Percentiles rank a stretch among this genome's conserved stretches.
These are phyloP conservation scores for Fusarium sp. DNA, from an alignment of 2,329 filamentous ascomycete genomes.

Conservation along the genomic window DNA sequence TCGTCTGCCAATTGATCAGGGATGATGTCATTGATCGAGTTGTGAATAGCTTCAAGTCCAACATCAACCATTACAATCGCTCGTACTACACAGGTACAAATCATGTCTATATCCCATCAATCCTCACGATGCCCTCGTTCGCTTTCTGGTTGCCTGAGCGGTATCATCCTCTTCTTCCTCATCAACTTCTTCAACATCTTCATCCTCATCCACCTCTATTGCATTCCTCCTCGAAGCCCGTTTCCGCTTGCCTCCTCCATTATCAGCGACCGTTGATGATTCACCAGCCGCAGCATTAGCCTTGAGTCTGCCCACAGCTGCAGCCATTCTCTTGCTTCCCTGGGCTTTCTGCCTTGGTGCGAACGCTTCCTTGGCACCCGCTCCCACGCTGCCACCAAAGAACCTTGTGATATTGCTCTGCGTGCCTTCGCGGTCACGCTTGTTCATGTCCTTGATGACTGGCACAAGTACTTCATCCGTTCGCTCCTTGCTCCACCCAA, in stretches of 20 bases:
- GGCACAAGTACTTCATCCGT: constrained; percentile 97
- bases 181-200: constrained; percentile 27
- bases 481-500: constrained; percentile 91
- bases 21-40: constrained; percentile 1
- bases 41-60: constrained; percentile 12
- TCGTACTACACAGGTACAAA: background rate
- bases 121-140: constrained; percentile 33
- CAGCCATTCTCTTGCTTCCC: constrained; percentile 80
- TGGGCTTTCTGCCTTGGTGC: constrained; percentile 74
- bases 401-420: constrained; percentile 97
- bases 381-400: constrained; percentile 81
- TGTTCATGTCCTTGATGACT: constrained; percentile 96
- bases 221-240: constrained; percentile 32
- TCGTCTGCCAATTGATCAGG: background rate
- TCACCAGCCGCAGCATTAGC: constrained; percentile 45
- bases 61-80: background rate
- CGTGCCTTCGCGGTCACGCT: constrained; percentile 86
- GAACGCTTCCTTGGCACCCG: constrained; percentile 75
- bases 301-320: constrained; percentile 76
- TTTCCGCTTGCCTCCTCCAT: constrained; percentile 41
- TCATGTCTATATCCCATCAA: background rate
- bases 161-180: constrained; percentile 19
- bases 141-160: constrained; percentile 30
- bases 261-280: constrained; percentile 1
- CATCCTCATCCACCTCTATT: constrained; percentile 24